Percentiles rank a stretch among this genome's conserved stretches.
Evolutionary conservation across 805 yeast genomes (phyloP).

Genomic region (Yarrowia hollandica): DNA sequence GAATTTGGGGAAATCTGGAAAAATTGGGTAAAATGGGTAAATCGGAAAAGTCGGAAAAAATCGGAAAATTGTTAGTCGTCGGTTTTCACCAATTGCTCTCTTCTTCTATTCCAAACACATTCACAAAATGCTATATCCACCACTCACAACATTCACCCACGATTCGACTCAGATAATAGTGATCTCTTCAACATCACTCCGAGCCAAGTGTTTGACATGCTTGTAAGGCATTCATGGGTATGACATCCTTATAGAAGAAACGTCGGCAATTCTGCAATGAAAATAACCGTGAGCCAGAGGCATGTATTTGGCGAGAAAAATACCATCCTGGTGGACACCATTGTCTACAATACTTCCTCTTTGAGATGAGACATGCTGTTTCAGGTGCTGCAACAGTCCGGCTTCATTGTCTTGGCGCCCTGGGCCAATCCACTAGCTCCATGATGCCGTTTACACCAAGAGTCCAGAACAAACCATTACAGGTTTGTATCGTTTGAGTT

Average conservation of each 20-base stretch:
- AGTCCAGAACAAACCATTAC: background rate
- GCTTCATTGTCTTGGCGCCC: background rate
- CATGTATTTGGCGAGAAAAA: conserved; percentile 11
- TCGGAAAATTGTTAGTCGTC: no score
- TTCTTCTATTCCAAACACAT: no score
- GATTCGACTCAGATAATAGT: background rate
- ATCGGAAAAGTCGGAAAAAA: no score
- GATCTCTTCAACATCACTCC: conserved; percentile 3
- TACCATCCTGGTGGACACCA: background rate
- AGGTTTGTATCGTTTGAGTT: no score
- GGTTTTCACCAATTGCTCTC: no score
- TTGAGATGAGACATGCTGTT: background rate
- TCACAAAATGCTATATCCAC: no score
- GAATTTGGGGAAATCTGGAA: no score
- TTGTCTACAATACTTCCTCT: background rate
- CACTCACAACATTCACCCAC: background rate
- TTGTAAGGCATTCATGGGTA: conserved; percentile 5
- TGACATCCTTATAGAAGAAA: conserved; percentile 2
- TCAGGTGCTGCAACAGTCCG: background rate
- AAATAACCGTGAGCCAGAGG: background rate
- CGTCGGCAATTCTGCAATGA: background rate
- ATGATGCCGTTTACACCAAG: background rate
- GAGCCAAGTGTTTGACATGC: background rate
- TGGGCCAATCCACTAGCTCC: background rate
- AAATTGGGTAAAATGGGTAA: no score